Percentiles rank a stretch among this genome's conserved stretches.
Evolutionary conservation across 73 alveolate genomes (phyloP).

Genomic region (Tetrahymena malaccensis): DNA sequence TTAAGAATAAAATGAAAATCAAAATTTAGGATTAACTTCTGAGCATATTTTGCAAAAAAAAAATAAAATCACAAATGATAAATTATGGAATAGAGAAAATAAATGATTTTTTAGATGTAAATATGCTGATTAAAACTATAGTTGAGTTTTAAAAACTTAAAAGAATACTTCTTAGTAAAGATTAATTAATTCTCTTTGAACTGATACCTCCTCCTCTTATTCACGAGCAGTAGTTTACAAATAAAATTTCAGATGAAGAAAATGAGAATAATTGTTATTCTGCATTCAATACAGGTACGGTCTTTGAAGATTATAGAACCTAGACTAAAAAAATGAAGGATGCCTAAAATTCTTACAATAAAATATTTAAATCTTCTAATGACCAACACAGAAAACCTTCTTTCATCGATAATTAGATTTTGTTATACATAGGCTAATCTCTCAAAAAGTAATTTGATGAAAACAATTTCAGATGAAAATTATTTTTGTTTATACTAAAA

Average conservation of each 20-base stretch:
- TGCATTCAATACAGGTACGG: background rate
- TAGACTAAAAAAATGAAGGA: background rate
- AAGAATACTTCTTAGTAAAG: background rate
- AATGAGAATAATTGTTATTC: background rate
- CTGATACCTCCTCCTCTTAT: background rate
- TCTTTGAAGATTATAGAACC: background rate
- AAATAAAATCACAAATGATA: background rate
- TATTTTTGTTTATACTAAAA: too few species aligned
- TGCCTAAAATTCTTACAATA: background rate
- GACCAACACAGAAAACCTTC: background rate
- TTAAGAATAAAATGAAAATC: too few species aligned
- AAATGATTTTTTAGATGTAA: background rate
- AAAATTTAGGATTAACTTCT: background rate
- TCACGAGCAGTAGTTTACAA: background rate
- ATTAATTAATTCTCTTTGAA: background rate
- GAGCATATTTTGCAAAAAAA: background rate
- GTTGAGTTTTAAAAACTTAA: background rate
- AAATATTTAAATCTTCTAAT: background rate
- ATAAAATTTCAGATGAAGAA: background rate
- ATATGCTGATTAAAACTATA: background rate
- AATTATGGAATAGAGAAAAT: background rate
- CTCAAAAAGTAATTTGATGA: background rate
- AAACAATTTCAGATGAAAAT: background rate
- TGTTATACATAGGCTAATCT: background rate
- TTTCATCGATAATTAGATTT: background rate